phyloP scores from a whole-genome alignment of 2,329 filamentous ascomycete genomes.

The Rasamsonia emersonii region DNA sequence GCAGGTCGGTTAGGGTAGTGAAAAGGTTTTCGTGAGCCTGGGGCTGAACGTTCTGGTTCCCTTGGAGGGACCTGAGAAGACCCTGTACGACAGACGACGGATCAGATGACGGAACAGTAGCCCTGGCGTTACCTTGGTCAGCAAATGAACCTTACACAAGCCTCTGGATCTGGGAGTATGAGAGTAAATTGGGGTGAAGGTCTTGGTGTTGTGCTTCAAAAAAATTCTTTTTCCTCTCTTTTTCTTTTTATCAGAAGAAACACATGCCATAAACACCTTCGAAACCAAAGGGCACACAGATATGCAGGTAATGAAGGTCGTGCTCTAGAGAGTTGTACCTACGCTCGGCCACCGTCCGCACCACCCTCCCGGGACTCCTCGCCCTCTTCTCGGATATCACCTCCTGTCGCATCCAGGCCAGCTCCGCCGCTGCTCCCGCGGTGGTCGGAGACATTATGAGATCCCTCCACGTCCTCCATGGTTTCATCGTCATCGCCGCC shows the following conservation, averaged over 20 bases:
- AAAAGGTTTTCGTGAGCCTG: conserved; percentile 56
- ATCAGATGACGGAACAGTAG: conserved; percentile 53
- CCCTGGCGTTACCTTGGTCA: too few species aligned
- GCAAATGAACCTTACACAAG: too few species aligned
- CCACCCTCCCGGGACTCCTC: conserved; percentile 82
- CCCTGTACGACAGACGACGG: conserved; percentile 74
- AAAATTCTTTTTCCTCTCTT: conserved; percentile 1
- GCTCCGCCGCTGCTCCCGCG: conserved; percentile 66
- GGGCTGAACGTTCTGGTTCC: conserved; percentile 40
- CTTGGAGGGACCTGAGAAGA: conserved; percentile 74
- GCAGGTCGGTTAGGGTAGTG: conserved; percentile 77
- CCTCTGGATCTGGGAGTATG: too few species aligned
- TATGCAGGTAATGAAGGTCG: conserved; percentile 6
- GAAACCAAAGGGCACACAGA: conserved; percentile 3
- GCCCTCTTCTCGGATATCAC: conserved; percentile 85
- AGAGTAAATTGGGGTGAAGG: too few species aligned
- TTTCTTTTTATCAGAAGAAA: conserved; percentile 4
- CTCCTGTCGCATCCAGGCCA: conserved; percentile 77
- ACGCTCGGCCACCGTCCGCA: conserved; percentile 97
- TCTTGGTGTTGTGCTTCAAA: conserved; percentile 8
- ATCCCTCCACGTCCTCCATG: conserved; percentile 67
- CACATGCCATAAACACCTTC: conserved; percentile 8
- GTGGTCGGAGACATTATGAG: conserved; percentile 48
- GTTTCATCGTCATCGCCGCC: conserved; percentile 64
- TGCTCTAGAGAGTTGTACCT: conserved; percentile 56